Evolutionary conservation across 2,329 filamentous ascomycete genomes (phyloP).

Genomic region (Curvularia verruculosa): DNA sequence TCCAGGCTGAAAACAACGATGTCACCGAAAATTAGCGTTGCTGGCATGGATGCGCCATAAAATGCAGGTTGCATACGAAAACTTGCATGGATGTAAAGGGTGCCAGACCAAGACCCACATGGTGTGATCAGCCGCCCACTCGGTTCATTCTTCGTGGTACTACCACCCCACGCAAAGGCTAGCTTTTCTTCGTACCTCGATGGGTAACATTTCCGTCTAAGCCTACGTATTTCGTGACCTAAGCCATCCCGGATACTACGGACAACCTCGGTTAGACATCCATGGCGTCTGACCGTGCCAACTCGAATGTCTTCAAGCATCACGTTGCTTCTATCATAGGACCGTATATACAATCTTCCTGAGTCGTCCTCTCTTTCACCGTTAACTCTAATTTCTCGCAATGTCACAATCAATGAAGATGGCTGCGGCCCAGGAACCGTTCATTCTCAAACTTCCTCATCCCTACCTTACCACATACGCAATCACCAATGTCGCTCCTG

Average conservation of each 20-base stretch:
- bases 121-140: slow-evolving; percentile 28
- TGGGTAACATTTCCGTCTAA: slow-evolving; percentile 33
- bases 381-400: slow-evolving; percentile 4
- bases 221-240: slow-evolving; percentile 26
- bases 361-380: background rate
- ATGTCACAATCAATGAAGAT: slow-evolving; percentile 33
- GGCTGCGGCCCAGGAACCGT: slow-evolving; percentile 22
- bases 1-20: slow-evolving; percentile 21
- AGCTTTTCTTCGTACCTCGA: slow-evolving; percentile 7
- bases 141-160: slow-evolving; percentile 22
- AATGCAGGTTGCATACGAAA: slow-evolving; percentile 21
- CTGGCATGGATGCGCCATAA: slow-evolving; percentile 6
- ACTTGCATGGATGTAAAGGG: slow-evolving; percentile 20
- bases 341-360: slow-evolving; percentile 11
- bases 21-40: slow-evolving; percentile 29
- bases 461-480: slow-evolving; percentile 47
- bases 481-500: slow-evolving; percentile 32
- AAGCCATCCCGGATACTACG: slow-evolving; percentile 15
- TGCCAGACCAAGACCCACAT: slow-evolving; percentile 32
- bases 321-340: slow-evolving; percentile 11
- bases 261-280: slow-evolving; percentile 37
- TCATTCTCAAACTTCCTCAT: slow-evolving; percentile 46
- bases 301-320: slow-evolving; percentile 18
- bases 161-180: slow-evolving; percentile 8
- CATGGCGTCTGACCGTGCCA: slow-evolving; percentile 8